Conservation (phyloP, 2,329 filamentous ascomycete genomes). For the Nannizziopsis barbatae region DNA sequence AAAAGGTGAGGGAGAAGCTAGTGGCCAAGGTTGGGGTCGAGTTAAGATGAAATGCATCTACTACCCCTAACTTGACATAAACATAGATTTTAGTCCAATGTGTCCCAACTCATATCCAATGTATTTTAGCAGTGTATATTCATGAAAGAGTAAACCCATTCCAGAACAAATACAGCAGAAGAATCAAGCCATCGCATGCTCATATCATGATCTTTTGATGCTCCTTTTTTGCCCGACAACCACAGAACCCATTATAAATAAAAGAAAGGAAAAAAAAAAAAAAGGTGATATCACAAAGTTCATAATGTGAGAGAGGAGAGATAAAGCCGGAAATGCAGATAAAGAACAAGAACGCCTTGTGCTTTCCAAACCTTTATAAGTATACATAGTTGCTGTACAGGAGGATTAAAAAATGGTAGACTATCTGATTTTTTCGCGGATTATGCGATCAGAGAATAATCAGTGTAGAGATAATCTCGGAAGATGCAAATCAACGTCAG, state of each 20-base stretch:
- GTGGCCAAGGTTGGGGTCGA: constrained; percentile 66
- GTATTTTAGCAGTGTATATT: too few species aligned
- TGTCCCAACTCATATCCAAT: too few species aligned
- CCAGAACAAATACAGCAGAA: too few species aligned
- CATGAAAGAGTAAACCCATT: too few species aligned
- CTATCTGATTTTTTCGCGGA: too few species aligned
- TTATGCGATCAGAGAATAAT: too few species aligned
- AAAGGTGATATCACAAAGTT: not conserved
- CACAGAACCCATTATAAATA: not conserved
- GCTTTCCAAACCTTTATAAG: too few species aligned
- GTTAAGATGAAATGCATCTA: constrained; percentile 44
- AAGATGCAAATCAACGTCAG: not conserved
- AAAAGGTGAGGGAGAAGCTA: constrained; percentile 52
- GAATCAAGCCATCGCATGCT: not conserved
- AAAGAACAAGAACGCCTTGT: too few species aligned
- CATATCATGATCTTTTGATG: not conserved
- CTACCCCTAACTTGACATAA: not conserved
- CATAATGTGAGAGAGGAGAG: constrained; percentile 12
- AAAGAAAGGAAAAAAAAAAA: constrained; percentile 1
- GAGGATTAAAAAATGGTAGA: too few species aligned
- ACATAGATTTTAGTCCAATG: not conserved
- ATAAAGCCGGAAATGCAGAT: not conserved
- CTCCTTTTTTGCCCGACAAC: not conserved
- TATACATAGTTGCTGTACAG: too few species aligned
- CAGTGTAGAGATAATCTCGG: too few species aligned